phyloP scores from a whole-genome alignment of 192 early-diverging fungal genomes.

The Coemansia asiatica region DNA sequence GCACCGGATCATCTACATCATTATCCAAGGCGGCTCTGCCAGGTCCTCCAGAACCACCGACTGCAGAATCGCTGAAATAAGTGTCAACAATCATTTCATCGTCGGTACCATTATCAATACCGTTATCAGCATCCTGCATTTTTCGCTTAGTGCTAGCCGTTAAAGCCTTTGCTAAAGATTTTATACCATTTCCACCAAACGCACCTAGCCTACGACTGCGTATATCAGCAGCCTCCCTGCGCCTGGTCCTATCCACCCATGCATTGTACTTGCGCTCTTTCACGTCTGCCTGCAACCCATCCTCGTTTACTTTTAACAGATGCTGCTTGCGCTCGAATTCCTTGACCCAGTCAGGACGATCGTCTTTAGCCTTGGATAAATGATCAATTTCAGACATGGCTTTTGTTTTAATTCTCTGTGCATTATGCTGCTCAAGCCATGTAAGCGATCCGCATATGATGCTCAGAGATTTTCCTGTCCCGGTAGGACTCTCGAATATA shows the following conservation, averaged over 20 bases:
- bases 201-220: not conserved
- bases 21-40: constrained; percentile 5
- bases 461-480: constrained; percentile 89
- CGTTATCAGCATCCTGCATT: constrained; percentile 9
- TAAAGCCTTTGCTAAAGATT: not conserved
- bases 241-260: constrained; percentile 35
- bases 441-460: constrained; percentile 81
- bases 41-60: constrained; percentile 3
- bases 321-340: constrained; percentile 23
- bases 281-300: not conserved
- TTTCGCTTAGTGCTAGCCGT: not conserved
- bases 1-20: constrained; percentile 39
- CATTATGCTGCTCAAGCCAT: constrained; percentile 60
- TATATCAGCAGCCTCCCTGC: constrained; percentile 24
- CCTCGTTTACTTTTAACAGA: constrained; percentile 3
- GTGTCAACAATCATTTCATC: constrained; percentile 61
- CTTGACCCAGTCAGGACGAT: constrained; percentile 56
- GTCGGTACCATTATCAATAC: constrained; percentile 52
- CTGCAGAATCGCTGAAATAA: constrained; percentile 63
- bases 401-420: not conserved
- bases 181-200: not conserved
- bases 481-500: constrained; percentile 91
- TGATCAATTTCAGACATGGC: not conserved
- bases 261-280: constrained; percentile 18
- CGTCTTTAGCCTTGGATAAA: not conserved